These are phyloP conservation scores for Cardamine occulta DNA, from an alignment of 345 rosid genomes.

Conservation along the genomic window DNA sequence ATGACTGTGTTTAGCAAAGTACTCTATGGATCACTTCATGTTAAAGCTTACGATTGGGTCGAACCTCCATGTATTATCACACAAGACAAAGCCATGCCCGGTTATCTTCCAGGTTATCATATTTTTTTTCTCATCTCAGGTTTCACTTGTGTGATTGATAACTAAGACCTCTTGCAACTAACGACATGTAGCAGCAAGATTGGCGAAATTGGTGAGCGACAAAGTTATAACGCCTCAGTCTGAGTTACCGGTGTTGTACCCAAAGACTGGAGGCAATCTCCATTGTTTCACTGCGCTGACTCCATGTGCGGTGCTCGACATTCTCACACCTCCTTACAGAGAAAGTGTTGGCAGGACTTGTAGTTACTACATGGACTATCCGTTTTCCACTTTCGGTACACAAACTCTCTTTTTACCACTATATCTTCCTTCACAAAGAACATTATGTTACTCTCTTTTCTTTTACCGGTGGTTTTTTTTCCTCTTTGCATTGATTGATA, in stretches of 20 bases:
- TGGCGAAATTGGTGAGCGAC: constrained; percentile 69
- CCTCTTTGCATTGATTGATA: constrained; percentile 6
- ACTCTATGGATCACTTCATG: constrained; percentile 92
- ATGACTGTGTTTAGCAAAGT: constrained; percentile 95
- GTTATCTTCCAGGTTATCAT: constrained; percentile 50
- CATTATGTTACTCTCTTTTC: constrained; percentile 1
- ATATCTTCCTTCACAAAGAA: too few species aligned
- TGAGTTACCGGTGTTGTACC: constrained; percentile 70
- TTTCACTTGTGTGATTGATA: constrained; percentile 13
- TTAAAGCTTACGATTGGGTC: constrained; percentile 95
- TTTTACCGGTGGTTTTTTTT: neutral
- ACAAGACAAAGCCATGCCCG: constrained; percentile 52
- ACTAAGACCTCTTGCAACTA: neutral
- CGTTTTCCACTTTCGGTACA: constrained; percentile 67
- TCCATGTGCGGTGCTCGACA: constrained; percentile 90
- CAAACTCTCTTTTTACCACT: constrained; percentile 25
- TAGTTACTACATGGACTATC: constrained; percentile 81
- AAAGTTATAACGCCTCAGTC: constrained; percentile 71
- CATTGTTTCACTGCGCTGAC: constrained; percentile 92
- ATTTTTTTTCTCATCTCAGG: constrained; percentile 4
- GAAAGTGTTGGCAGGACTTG: constrained; percentile 81
- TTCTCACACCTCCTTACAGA: constrained; percentile 86
- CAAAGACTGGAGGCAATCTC: constrained; percentile 82
- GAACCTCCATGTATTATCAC: constrained; percentile 65
- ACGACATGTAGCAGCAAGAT: constrained; percentile 60